These are phyloP conservation scores for Fusarium nematophilum DNA, from an alignment of 2,329 filamentous ascomycete species.

Conservation along the genomic window DNA sequence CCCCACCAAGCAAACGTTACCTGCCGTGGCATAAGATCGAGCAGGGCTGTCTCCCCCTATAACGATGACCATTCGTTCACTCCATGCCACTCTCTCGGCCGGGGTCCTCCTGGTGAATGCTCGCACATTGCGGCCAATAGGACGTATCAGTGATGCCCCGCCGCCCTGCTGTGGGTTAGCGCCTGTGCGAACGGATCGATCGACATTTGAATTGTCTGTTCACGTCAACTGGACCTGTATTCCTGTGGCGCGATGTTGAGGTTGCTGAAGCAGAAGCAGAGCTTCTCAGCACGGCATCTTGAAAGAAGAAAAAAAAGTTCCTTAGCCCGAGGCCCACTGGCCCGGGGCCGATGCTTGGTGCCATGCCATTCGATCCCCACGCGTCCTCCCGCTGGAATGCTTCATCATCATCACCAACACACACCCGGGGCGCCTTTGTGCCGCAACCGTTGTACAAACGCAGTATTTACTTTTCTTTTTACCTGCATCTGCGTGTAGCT, in stretches of 20 bases:
- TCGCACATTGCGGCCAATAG: conserved; percentile 22
- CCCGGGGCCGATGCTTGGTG: too few relatives aligned
- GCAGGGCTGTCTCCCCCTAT: too few relatives aligned
- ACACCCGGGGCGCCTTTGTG: conserved; percentile 1
- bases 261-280: too few relatives aligned
- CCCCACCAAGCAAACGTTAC: too few relatives aligned
- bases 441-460: conserved; percentile 14
- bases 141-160: conserved; percentile 9
- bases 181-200: conserved; percentile 43
- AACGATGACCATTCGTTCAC: not conserved
- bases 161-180: conserved; percentile 30
- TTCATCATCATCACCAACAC: not conserved
- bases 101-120: conserved; percentile 34
- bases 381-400: not conserved
- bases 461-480: conserved; percentile 2
- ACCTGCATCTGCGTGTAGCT: not conserved
- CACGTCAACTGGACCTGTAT: conserved; percentile 27
- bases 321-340: not conserved
- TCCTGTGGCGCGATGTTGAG: too few relatives aligned
- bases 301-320: conserved; percentile 8
- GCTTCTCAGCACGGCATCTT: too few relatives aligned
- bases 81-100: conserved; percentile 20
- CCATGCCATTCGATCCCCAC: not conserved
- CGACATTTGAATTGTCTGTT: conserved; percentile 34
- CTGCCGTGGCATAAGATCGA: too few relatives aligned